A percentile compares a stretch with the other conserved stretches of the same genome.
phyloP scores from a whole-genome alignment of 805 yeast species.

The Candida insectorum region DNA sequence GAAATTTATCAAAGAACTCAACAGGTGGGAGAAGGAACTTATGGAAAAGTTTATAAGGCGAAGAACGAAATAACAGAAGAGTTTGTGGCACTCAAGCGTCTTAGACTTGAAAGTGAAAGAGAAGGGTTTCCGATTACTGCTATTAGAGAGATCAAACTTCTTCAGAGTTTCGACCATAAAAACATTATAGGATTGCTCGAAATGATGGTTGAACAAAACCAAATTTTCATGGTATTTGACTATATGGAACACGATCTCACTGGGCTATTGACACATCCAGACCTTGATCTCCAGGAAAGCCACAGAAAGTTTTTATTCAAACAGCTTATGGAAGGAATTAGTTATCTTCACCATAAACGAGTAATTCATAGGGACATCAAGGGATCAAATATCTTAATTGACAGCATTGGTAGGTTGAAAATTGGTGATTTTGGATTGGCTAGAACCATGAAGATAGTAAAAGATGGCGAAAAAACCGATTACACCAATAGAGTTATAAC shows the following conservation, averaged over 20 bases:
- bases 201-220: conserved; percentile 79
- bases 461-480: conserved; percentile 57
- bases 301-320: conserved; percentile 65
- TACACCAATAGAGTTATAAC: conserved; percentile 96
- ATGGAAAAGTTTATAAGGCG: conserved; percentile 94
- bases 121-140: conserved; percentile 98
- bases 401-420: conserved; percentile 58
- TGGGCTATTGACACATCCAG: conserved; percentile 78
- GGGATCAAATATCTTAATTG: conserved; percentile 72
- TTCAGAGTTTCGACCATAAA: conserved; percentile 78
- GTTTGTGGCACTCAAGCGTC: conserved; percentile 80
- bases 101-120: conserved; percentile 80
- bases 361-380: conserved; percentile 80
- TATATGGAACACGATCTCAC: conserved; percentile 92
- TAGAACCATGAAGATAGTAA: conserved; percentile 61
- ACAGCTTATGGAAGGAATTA: conserved; percentile 66
- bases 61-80: conserved; percentile 63
- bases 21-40: conserved; percentile 99
- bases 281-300: conserved; percentile 55
- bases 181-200: conserved; percentile 81
- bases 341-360: conserved; percentile 62
- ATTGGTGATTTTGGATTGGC: conserved; percentile 86
- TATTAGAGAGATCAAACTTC: conserved; percentile 79
- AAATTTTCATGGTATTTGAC: conserved; percentile 86
- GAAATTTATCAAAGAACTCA: conserved; percentile 63